Base-by-base conservation (phyloP, 2,329 filamentous ascomycete genomes). In the Pseudocercospora fijiensis region DNA sequence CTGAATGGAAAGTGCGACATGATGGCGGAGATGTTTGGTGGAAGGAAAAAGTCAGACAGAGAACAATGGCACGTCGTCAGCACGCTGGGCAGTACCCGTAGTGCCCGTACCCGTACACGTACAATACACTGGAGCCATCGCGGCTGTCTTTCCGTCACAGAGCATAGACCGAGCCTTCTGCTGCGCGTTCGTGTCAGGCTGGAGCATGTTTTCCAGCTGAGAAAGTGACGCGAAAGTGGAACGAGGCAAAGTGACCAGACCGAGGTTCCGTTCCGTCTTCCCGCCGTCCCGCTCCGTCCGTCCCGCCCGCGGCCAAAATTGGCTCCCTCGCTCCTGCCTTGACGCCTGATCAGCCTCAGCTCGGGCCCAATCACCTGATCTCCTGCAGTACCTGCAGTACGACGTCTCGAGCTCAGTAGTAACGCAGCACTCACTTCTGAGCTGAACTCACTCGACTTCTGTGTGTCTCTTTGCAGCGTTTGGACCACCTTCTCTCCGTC, bases 1-100 rank as follows among this genome's bases (percentile, higher is more conserved):
- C 60, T 66, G 57, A 67, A 69, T 5, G 56, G 41, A 57, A 66
- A 67, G 30, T 45, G 13, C 20, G 27, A 27, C 63, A 69, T 66
- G 11, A 26, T 60, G 26, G 20, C 20, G 20, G 49, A 26, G 22
- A n/a, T 27, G 22, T 24, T n/a, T 4, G 26, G 16, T n/a, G 20
- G 22, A 52, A 18, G 1, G 18, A 16, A 24, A 4, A 47, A 47
- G 9, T 24, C 27, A 1, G 51, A 18, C n/a, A 37, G 53, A 28
- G 2, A 20, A 56, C 16, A 41, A n/a, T 26, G 4, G 53, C 18
- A 27, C n/a, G 20, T 18, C 9, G 28, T 11, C 24, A 41, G 53
- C 53, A 53, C 11, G 53, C 28, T n/a, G 4, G 9, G 28, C 16
- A n/a, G 27, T 30, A 28, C 30, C 28, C 53, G 41, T 56, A 37